A percentile compares a stretch with the other conserved stretches of the same genome.
Evolutionary conservation across 192 early-diverging fungal species (phyloP).

Genomic region (Umbelopsis isabellina): DNA sequence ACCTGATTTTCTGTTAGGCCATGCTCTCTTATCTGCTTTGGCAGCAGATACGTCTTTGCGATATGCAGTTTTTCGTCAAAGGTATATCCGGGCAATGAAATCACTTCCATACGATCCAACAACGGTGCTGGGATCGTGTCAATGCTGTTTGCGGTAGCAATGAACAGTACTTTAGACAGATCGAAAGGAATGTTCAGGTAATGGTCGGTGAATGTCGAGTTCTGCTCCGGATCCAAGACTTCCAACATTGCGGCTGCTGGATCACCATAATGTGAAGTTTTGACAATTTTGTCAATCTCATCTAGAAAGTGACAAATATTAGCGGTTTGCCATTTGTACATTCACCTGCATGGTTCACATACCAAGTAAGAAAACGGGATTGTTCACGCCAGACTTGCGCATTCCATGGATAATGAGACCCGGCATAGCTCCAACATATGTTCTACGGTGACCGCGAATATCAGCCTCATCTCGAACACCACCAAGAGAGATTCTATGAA

Average conservation of each 20-base stretch:
- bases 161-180: conserved; percentile 73
- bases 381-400: conserved; percentile 67
- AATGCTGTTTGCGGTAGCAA: conserved; percentile 82
- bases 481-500: conserved; percentile 82
- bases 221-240: conserved; percentile 88
- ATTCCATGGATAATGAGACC: conserved; percentile 78
- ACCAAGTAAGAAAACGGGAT: conserved; percentile 81
- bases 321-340: too few relatives aligned
- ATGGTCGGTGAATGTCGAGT: conserved; percentile 80
- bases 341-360: neutral
- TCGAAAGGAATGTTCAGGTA: conserved; percentile 75
- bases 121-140: conserved; percentile 82
- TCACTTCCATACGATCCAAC: conserved; percentile 85
- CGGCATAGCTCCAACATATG: conserved; percentile 89
- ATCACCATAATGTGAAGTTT: conserved; percentile 67
- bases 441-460: conserved; percentile 84
- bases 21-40: conserved; percentile 71
- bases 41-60: conserved; percentile 69
- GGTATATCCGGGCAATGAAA: conserved; percentile 78
- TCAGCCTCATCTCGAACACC: conserved; percentile 89
- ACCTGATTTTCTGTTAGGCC: conserved; percentile 59
- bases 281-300: conserved; percentile 81
- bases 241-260: conserved; percentile 82
- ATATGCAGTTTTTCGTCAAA: conserved; percentile 86
- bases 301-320: conserved; percentile 35